Conservation (phyloP, 495 filamentous ascomycete genomes). For the Astrocystis sublimbata region DNA sequence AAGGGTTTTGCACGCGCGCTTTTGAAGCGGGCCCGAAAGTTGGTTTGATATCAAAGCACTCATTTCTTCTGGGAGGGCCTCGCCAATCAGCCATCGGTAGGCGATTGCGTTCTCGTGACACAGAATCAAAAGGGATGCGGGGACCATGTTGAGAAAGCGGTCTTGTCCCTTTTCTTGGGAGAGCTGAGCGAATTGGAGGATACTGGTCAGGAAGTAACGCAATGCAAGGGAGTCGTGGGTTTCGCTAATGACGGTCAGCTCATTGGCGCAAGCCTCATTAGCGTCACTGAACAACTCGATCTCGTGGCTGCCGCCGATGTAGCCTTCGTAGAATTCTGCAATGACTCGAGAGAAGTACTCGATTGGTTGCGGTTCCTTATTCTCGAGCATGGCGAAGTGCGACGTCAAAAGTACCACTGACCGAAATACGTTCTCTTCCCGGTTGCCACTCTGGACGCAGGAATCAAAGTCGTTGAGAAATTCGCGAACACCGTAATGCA, state of each 20-base stretch:
- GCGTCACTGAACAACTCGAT: constrained; percentile 26
- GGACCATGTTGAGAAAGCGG: neutral
- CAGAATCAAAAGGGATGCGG: neutral
- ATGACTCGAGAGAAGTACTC: constrained; percentile 33
- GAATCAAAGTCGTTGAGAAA: constrained; percentile 34
- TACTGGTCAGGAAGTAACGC: neutral
- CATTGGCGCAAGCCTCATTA: constrained; percentile 32
- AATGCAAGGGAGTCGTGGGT: neutral
- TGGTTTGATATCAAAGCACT: neutral
- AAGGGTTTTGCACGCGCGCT: neutral
- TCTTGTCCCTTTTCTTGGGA: neutral
- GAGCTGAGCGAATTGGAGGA: neutral
- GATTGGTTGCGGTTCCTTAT: constrained; percentile 29
- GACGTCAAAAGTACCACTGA: constrained; percentile 27
- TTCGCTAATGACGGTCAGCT: constrained; percentile 27
- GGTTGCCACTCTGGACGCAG: constrained; percentile 27
- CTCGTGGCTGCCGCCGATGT: constrained; percentile 35
- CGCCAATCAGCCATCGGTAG: neutral
- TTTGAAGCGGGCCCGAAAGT: neutral
- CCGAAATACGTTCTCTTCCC: constrained; percentile 33
- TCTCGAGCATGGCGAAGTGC: constrained; percentile 38
- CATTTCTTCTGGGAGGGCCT: neutral
- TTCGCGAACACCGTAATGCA: constrained; percentile 32
- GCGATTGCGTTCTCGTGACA: neutral
- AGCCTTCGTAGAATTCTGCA: constrained; percentile 36